Percentiles rank a stretch among this genome's conserved stretches.
These are phyloP conservation scores for Pharnaceum exiguum DNA, from an alignment of 148 eudicot genomes.

Conservation along the genomic window DNA sequence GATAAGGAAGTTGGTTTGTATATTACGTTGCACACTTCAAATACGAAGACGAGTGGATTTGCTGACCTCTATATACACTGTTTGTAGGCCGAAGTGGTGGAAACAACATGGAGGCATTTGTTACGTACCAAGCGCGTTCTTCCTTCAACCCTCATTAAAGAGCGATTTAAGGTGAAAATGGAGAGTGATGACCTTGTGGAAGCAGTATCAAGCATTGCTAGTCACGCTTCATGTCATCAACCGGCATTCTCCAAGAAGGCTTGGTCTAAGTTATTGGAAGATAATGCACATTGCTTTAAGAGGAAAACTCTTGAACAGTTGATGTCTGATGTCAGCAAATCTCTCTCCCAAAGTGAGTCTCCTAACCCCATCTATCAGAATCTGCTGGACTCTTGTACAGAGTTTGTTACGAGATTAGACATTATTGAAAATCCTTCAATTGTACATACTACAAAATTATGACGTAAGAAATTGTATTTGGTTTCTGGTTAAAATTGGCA, in stretches of 20 bases:
- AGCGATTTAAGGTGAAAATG: slow-evolving; percentile 60
- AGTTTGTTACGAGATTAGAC: slow-evolving; percentile 30
- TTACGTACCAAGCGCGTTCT: slow-evolving; percentile 40
- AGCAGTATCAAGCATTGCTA: slow-evolving; percentile 50
- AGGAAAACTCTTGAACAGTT: slow-evolving; percentile 40
- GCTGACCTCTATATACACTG: too few species aligned
- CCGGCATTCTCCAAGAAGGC: slow-evolving; percentile 53
- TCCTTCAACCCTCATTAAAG: slow-evolving; percentile 59
- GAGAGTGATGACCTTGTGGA: slow-evolving; percentile 37
- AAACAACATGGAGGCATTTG: slow-evolving; percentile 76
- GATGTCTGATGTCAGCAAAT: slow-evolving; percentile 29
- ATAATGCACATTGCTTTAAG: slow-evolving; percentile 32
- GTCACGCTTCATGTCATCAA: slow-evolving; percentile 39
- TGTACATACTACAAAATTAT: neutral
- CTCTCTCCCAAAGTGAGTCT: slow-evolving; percentile 28
- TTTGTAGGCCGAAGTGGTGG: slow-evolving; percentile 51
- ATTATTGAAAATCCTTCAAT: neutral
- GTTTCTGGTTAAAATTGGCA: neutral
- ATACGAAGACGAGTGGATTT: too few species aligned
- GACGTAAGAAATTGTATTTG: neutral
- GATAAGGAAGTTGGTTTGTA: too few species aligned
- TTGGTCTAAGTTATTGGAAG: slow-evolving; percentile 53
- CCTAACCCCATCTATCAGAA: slow-evolving; percentile 38
- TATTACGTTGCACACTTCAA: too few species aligned
- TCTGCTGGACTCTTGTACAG: slow-evolving; percentile 47